Evolutionary conservation across 345 rosid genomes (phyloP).

Genomic region (Camelina sativa): DNA sequence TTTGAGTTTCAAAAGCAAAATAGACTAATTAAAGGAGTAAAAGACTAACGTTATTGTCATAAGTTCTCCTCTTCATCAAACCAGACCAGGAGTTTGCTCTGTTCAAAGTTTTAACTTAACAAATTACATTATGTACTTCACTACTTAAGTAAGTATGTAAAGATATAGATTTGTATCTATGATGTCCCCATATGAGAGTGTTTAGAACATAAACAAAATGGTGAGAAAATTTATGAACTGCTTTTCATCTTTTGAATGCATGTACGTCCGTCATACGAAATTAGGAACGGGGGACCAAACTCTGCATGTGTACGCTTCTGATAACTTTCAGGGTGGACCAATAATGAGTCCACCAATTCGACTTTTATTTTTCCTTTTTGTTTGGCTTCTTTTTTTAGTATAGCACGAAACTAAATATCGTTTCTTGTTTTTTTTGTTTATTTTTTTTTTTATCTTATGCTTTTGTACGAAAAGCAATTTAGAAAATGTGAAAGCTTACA

Average conservation of each 20-base stretch:
- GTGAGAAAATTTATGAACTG: not conserved
- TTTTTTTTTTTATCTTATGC: not conserved
- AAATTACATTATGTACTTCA: too few relatives aligned
- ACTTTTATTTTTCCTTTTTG: conserved; percentile 2
- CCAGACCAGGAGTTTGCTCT: not conserved
- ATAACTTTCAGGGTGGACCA: conserved; percentile 24
- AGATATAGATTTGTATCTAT: not conserved
- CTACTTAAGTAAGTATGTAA: not conserved
- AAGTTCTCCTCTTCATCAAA: not conserved
- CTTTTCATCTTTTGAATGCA: not conserved
- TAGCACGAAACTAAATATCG: conserved; percentile 15
- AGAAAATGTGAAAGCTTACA: not conserved
- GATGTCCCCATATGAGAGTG: too few relatives aligned
- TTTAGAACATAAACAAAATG: not conserved
- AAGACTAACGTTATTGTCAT: not conserved
- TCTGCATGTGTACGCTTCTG: conserved; percentile 41
- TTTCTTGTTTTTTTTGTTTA: not conserved
- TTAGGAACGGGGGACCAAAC: conserved; percentile 35
- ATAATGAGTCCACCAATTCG: conserved; percentile 28
- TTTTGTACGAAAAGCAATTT: conserved; percentile 28
- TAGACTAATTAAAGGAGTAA: not conserved
- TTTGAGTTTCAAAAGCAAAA: not conserved
- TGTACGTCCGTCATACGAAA: conserved; percentile 31
- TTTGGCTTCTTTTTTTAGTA: conserved; percentile 26
- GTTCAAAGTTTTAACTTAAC: not conserved